These are phyloP conservation scores for Vigna unguiculata DNA, from an alignment of 306 rosid genomes.

Conservation along the genomic window DNA sequence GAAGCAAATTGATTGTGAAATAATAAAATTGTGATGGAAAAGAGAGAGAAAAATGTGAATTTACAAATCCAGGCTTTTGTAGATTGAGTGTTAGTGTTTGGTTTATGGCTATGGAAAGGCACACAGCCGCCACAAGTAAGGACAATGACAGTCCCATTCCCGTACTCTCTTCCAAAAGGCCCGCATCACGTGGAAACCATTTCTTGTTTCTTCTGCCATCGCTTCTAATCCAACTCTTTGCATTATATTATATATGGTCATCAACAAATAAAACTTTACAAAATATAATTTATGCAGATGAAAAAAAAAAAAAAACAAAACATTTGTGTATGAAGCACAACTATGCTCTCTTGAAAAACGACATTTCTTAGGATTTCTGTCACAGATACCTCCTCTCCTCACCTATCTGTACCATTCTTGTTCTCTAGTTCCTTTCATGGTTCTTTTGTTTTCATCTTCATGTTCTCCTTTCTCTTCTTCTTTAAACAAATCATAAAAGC, in stretches of 20 bases:
- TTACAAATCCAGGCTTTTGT: not conserved
- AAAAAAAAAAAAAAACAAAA: conserved; percentile 12
- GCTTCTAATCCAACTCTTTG: conserved; percentile 48
- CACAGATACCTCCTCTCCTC: conserved; percentile 55
- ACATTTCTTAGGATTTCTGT: conserved; percentile 69
- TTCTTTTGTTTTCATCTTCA: not conserved
- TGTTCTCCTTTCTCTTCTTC: not conserved
- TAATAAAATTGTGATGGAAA: not conserved
- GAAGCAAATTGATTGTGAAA: no score
- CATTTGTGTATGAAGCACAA: conserved; percentile 42
- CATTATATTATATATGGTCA: not conserved
- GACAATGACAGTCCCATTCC: conserved; percentile 95
- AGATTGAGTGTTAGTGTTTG: not conserved
- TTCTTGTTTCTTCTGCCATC: conserved; percentile 59
- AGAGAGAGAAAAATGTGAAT: not conserved
- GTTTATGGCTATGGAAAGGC: conserved; percentile 27
- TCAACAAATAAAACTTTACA: not conserved
- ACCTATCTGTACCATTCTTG: conserved; percentile 54
- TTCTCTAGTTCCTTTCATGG: conserved; percentile 24
- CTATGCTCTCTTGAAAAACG: conserved; percentile 52
- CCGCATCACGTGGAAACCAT: conserved; percentile 95
- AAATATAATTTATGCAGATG: no score
- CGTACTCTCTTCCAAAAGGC: conserved; percentile 79
- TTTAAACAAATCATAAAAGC: not conserved
- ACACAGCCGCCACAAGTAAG: conserved; percentile 91